Base-by-base conservation (phyloP, 768 basidiomycete species). In the Wakefieldia striispora region DNA sequence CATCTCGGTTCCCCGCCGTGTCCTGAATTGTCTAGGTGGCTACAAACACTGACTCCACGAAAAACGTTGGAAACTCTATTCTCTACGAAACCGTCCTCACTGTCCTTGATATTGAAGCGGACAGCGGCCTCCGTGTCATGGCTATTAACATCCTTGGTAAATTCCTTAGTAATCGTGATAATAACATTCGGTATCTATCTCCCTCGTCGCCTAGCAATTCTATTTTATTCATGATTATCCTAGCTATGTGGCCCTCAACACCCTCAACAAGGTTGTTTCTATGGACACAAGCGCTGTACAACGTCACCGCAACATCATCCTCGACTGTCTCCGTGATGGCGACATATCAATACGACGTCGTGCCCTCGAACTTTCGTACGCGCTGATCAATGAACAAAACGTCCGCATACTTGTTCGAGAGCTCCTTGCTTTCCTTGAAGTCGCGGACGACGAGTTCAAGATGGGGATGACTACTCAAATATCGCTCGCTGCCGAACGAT, bases 111-210 rank as follows among this genome's bases (percentile, higher is more conserved):
- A 98, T 98, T 53, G 94, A 99, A 62, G 95, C 97, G 11, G 97
- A 99, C 65, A 88, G 83, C 36, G 93, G 94, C 17, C 73, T 99
- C 19, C 86, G 97, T 2, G 95, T 98, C 39, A 97, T 99, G 97
- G 97, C 97, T 0, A 99, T 99, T 69, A 99, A 99, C 66, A 98
- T 98, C 49, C 79, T 99, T 29, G 97, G 97, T 47, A 98, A 97
- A 71, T 98, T 98, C 74, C 74, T 99, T 65, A 87, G 91, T 65
- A 99, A 99, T 70, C 80, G 91, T 29, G 97, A 99, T 65, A 99
- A 99, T 71, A 99, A 98, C 64, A 98, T 99, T 59, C 85, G 95
- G 95, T 95, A 64, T 41, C 78, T 67, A 41, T 49, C n/a, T 45
- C 40, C 27, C 17, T 24, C 19, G 34, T 43, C 31, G 17, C 35